Base-by-base conservation (phyloP, 495 filamentous ascomycete species). In the Aspergillus sclerotiicarbonarius region DNA sequence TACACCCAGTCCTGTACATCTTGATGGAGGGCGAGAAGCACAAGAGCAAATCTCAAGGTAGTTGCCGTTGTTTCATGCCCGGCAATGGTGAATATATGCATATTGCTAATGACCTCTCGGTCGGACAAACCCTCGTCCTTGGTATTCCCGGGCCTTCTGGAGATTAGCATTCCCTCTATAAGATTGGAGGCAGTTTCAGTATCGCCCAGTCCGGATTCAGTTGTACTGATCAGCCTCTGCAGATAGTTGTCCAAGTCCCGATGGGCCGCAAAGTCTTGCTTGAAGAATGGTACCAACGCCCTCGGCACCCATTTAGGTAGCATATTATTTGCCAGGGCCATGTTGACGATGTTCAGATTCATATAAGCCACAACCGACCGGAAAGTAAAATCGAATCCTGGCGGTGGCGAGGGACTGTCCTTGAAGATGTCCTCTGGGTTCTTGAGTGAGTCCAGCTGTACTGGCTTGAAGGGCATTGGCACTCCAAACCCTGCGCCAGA, bases 41-140 rank as follows among this genome's bases (percentile, higher is more conserved):
- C 29, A 4, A 84, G 45, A 6, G 63, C 64, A 53, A 68, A 81
- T 12, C 70, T 60, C n/a, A 82, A 44, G 0, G 73, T 70, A 16
- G 71, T 76, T 4, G 80, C 72, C 10, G 78, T 75, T 0, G 80
- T 82, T 37, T 83, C 80, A 31, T 82, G 74, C 15, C 80, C 80
- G 3, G 80, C 80, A 20, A 83, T 67, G 15, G 73, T 76, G 58
- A 79, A 76, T 6, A 81, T 66, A 45, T 80, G 79, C 30, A 78
- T 65, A 46, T 82, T 82, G 21, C 80, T 78, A 9, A 73, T 62
- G 20, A 82, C 69, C 47, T 83, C 80, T 6, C 65, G 53, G 8
- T 69, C 66, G 5, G 71, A 63, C 1, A 76, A 61, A 5, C 64
- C 35, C 57, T 33, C 12, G 59, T 62, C 50, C 57, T 64, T 51